Evolutionary conservation across 1,139 yeast genomes (phyloP).

Genomic region (Yamadazyma atmosphaerica): DNA sequence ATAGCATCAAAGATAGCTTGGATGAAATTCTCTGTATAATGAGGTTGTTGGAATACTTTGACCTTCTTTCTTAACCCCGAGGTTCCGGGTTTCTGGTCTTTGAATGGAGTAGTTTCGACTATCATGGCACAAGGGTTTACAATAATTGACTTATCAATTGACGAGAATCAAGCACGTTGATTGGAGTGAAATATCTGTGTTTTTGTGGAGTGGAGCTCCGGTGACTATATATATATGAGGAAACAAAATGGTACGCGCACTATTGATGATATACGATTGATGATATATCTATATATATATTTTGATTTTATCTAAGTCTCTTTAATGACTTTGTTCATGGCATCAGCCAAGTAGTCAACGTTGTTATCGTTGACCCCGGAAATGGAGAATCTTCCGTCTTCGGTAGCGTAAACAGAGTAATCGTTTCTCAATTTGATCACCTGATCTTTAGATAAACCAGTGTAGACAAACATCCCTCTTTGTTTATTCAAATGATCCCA

Average conservation of each 20-base stretch:
- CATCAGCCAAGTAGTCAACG: constrained; percentile 78
- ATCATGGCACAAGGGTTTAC: constrained; percentile 15
- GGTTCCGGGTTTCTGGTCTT: constrained; percentile 97
- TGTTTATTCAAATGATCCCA: constrained; percentile 90
- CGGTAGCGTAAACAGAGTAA: constrained; percentile 79
- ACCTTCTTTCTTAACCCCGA: constrained; percentile 95
- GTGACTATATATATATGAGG: too few relatives aligned
- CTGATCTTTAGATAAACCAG: constrained; percentile 74
- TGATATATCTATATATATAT: too few relatives aligned
- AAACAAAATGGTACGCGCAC: too few relatives aligned
- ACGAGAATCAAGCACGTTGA: too few relatives aligned
- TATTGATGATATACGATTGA: too few relatives aligned
- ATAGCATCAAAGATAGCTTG: constrained; percentile 84
- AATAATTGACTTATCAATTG: too few relatives aligned
- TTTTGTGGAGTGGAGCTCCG: too few relatives aligned
- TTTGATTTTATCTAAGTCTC: constrained; percentile 2
- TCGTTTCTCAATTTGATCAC: constrained; percentile 68
- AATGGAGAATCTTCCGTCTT: constrained; percentile 89
- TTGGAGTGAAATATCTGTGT: too few relatives aligned
- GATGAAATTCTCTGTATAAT: constrained; percentile 91
- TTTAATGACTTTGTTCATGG: constrained; percentile 61
- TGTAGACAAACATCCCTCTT: constrained; percentile 96
- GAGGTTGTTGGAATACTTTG: constrained; percentile 71
- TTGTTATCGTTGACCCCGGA: constrained; percentile 83
- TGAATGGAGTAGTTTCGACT: constrained; percentile 68